These are phyloP conservation scores for Fonsecaea pugnacius DNA, from an alignment of 2,329 filamentous ascomycete genomes.

Conservation along the genomic window DNA sequence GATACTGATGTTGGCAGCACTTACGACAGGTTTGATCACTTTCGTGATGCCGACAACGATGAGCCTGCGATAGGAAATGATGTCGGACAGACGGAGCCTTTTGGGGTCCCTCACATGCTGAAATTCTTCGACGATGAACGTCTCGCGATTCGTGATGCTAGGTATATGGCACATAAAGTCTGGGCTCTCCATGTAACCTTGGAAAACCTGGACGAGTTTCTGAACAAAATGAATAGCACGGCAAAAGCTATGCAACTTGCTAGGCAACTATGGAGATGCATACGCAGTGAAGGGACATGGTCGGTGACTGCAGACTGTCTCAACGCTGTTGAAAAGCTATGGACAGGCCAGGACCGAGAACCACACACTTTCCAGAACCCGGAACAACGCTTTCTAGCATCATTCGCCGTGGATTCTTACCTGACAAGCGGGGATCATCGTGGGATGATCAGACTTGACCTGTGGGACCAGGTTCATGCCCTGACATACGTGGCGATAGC, in stretches of 20 bases:
- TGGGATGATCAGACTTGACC: background rate
- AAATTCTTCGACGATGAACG: background rate
- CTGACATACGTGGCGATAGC: background rate
- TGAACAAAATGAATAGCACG: background rate
- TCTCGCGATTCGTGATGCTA: constrained; percentile 1
- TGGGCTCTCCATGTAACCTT: background rate
- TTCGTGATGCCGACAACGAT: background rate
- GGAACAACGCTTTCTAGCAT: background rate
- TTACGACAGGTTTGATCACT: background rate
- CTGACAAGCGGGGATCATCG: background rate
- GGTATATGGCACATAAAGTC: constrained; percentile 1
- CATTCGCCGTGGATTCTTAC: background rate
- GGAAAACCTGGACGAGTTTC: constrained; percentile 1
- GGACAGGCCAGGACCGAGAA: constrained; percentile 6
- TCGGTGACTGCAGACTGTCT: background rate
- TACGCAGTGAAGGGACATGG: background rate
- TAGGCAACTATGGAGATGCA: background rate
- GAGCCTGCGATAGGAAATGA: background rate
- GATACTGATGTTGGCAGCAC: background rate
- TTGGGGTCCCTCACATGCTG: background rate
- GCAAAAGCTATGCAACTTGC: background rate
- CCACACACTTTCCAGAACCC: constrained; percentile 1
- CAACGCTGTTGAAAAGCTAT: background rate
- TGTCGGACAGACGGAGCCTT: background rate
- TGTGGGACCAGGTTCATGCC: background rate